Base-by-base conservation (phyloP, 352 stramenopile species). In the Globisporangium rhizosaccharum region DNA sequence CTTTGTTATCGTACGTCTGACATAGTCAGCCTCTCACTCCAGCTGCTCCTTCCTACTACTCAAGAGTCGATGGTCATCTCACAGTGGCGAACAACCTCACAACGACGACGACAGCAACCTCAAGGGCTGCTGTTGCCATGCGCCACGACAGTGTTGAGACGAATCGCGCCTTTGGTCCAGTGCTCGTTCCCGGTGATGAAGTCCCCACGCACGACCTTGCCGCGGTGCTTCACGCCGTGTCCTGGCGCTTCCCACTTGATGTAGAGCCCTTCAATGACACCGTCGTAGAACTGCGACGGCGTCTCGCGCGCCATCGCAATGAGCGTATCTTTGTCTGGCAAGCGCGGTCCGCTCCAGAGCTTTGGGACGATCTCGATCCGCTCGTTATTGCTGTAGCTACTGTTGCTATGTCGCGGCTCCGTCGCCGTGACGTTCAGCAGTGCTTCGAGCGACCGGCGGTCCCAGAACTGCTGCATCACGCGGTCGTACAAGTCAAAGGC, bases 401-500 rank as follows among this genome's bases (percentile, higher is more conserved):
- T 14, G 28, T 8, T 10, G 7, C 46, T 56, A 33, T 48, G 56
- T 44, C 47, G 42, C 48, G 39, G 68, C 10, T 36, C 30, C 7
- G 51, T 57, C 51, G 59, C 52, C 25, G 51, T 72, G 41, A 54
- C 33, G 17, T 57, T 63, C 59, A 72, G 17, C 14, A 82, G 63
- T 52, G 67, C 62, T 45, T 73, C 63, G 20, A 83, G 65, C 7
- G 63, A 65, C 14, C 39, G 33, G 4, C 72, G 66, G 53, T 77
- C 72, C 63, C 61, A 77, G 62, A 91, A 91, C 26, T 62, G 56
- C 1, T 64, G 36, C n/a, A 47, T 67, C 49, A 76, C 59, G 36
- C 79, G 72, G 61, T 94, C 85, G 63, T 75, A 94, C 51, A 96
- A 60, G 58, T 91, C 85, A 61, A 93, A 96, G 15, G 71, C 82